A percentile compares a stretch with the other conserved stretches of the same genome.
These are phyloP conservation scores for Trichoderma sp. DNA, from an alignment of 2,329 filamentous ascomycete species.

Conservation along the genomic window DNA sequence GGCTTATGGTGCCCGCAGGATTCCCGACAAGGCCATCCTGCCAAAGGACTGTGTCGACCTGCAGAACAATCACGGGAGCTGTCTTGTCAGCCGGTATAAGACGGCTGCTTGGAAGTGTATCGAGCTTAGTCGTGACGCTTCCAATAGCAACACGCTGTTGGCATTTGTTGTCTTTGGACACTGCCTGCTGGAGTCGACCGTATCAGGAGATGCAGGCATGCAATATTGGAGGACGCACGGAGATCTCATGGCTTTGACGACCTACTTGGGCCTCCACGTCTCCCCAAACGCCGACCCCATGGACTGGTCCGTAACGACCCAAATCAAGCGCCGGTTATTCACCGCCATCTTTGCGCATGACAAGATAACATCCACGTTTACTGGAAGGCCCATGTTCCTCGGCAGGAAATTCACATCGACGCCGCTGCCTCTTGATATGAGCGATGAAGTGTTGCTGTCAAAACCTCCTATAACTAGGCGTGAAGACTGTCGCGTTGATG, in stretches of 20 bases:
- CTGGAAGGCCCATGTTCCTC: conserved; percentile 24
- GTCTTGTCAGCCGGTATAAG: conserved; percentile 15
- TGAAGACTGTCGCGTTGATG: conserved; percentile 21
- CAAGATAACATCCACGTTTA: conserved; percentile 27
- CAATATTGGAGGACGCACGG: conserved; percentile 27
- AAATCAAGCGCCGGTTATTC: conserved; percentile 28
- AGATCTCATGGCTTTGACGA: conserved; percentile 24
- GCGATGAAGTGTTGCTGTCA: conserved; percentile 19
- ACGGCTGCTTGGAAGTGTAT: conserved; percentile 25
- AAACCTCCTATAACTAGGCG: neutral
- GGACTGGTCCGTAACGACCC: conserved; percentile 23
- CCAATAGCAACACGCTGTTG: conserved; percentile 16
- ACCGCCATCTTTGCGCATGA: conserved; percentile 27
- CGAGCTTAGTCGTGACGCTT: conserved; percentile 22
- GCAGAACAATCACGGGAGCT: neutral
- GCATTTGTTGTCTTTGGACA: conserved; percentile 19
- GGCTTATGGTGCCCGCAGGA: conserved; percentile 6
- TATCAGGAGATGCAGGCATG: conserved; percentile 26
- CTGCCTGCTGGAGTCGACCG: conserved; percentile 22
- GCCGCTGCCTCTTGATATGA: conserved; percentile 28
- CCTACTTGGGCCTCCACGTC: conserved; percentile 27
- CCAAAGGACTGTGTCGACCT: neutral
- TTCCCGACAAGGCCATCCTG: conserved; percentile 4
- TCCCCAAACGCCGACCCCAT: conserved; percentile 1
- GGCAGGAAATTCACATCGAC: conserved; percentile 25